phyloP scores from a whole-genome alignment of 805 yeast genomes.

The Ogataea paradorogensis region DNA sequence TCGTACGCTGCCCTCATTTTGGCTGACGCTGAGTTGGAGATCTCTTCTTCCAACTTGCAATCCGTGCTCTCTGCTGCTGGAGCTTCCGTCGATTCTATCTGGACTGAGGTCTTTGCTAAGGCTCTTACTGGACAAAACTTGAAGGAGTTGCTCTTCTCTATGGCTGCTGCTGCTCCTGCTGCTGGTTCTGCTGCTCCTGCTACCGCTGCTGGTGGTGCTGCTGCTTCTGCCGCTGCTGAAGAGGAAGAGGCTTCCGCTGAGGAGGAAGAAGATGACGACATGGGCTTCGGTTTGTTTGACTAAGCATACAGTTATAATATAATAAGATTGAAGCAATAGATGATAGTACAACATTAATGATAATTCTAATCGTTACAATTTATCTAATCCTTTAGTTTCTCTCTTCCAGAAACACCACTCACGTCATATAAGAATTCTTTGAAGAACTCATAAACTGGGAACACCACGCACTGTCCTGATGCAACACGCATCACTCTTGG shows the following conservation, averaged over 20 bases:
- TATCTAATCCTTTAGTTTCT: constrained; percentile 17
- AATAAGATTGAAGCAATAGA: constrained; percentile 3
- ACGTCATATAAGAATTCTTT: constrained; percentile 57
- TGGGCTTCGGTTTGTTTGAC: constrained; percentile 95
- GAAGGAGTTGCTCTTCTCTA: constrained; percentile 60
- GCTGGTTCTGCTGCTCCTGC: constrained; percentile 67
- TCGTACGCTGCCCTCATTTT: constrained; percentile 98
- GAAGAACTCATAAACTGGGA: constrained; percentile 91
- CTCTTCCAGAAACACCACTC: constrained; percentile 23
- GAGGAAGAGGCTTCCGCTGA: constrained; percentile 52
- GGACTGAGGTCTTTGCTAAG: constrained; percentile 87
- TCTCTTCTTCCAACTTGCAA: constrained; percentile 75
- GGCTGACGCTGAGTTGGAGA: constrained; percentile 95
- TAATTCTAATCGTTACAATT: neutral
- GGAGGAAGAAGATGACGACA: constrained; percentile 71
- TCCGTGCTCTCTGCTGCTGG: constrained; percentile 80
- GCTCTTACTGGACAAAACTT: constrained; percentile 82
- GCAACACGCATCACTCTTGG: constrained; percentile 99
- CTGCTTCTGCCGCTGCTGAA: constrained; percentile 62
- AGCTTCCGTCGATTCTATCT: constrained; percentile 74
- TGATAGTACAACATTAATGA: constrained; percentile 2
- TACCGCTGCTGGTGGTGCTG: constrained; percentile 60
- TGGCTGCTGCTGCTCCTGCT: constrained; percentile 73
- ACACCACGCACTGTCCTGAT: constrained; percentile 98
- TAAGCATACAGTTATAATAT: constrained; percentile 36